Evolutionary conservation across 257 asterid genomes (phyloP), one percentile per base, ranked within the genome.

Genomic region (Solanum habrochaites): DNA sequence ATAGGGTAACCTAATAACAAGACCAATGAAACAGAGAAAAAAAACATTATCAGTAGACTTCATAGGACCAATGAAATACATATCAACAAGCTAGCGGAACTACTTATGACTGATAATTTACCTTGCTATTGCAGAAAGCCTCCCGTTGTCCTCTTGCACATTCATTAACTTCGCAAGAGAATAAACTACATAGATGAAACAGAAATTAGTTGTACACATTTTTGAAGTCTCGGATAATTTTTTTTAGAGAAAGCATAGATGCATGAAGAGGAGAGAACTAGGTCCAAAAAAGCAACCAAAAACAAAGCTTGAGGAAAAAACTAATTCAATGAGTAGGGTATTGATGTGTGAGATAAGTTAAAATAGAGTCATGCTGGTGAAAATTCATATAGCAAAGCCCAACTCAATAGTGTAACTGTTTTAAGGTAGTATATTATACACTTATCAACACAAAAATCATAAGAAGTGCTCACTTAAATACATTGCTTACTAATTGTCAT

Each of bases 61-160:
- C 11, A 37, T 39, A 73, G 32, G 3, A 73, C 31, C 21, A 39
- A 37, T 23, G 43, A 73, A 37, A 73, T 73, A 39, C 82, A 39
- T 11, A 23, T 49, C 52, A 23, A 74, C 82, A 74, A 74, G 82
- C 82, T 75, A 42, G n/a, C 2, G 6, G 60, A 75, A 75, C 13
- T 11, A 75, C 13, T 42, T 3, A 42, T 4, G 52, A 42, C 60
- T 75, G 60, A 42, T 52, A 11, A 66, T 52, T 56, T 90, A 96
- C 99, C 99, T 96, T 70, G 98, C 98, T 87, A 97, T 97, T 82
- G 99, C 97, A 78, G 99, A 97, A 83, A 97, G 92, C 87, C 86
- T 92, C 75, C 98, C 91, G 71, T 94, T 91, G 89, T 97, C 99
- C 88, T 96, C 99, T 93, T 94, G 94, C 92, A 96, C 97, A 88